phyloP scores from a whole-genome alignment of 345 rosid genomes.

The Citrus cavaleriei region DNA sequence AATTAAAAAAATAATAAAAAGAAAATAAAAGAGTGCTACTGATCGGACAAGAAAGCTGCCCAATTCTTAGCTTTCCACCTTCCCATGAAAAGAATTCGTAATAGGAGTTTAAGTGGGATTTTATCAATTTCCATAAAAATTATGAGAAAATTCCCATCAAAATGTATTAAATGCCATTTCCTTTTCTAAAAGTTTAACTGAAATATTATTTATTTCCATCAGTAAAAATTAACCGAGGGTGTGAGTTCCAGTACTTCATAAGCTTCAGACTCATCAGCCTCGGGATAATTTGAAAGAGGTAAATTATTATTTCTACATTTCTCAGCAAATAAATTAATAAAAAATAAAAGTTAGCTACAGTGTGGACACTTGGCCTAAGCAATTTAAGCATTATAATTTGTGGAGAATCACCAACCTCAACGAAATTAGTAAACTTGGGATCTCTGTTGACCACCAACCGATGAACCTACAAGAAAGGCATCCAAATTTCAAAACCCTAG shows the following conservation, averaged over 20 bases:
- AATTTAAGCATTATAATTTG: background rate
- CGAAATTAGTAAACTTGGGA: slow-evolving; percentile 92
- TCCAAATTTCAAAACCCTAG: slow-evolving; percentile 8
- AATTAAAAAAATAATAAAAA: background rate
- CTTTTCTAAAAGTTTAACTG: background rate
- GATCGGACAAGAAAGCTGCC: background rate
- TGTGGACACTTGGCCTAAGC: background rate
- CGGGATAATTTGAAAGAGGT: background rate
- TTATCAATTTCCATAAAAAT: background rate
- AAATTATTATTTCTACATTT: background rate
- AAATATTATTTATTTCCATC: background rate
- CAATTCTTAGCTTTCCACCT: background rate
- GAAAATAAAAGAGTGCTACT: background rate
- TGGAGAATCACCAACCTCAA: slow-evolving; percentile 58
- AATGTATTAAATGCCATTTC: background rate
- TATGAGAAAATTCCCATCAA: background rate
- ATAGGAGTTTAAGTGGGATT: background rate
- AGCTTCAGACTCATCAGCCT: background rate
- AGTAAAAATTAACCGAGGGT: background rate
- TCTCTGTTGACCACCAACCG: slow-evolving; percentile 95
- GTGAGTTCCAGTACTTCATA: background rate
- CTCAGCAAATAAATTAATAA: background rate
- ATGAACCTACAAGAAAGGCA: slow-evolving; percentile 58
- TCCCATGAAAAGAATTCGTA: background rate
- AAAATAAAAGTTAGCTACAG: background rate